phyloP scores from a whole-genome alignment of 2,329 filamentous ascomycete species.

The Aureobasidium leucospermi region DNA sequence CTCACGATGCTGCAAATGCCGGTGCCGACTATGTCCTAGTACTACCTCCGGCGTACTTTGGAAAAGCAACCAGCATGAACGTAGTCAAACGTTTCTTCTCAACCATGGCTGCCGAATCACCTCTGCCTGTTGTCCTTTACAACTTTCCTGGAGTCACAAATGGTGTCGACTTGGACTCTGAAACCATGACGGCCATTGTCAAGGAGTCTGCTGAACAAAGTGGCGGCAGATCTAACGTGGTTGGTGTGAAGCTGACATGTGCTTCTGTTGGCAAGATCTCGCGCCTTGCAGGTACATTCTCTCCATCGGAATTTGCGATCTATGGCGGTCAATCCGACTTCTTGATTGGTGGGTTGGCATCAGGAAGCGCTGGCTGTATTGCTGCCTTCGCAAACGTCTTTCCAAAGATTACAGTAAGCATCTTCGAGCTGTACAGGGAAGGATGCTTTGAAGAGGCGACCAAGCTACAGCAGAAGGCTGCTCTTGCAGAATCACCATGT shows the following conservation, averaged over 20 bases:
- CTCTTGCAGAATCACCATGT: slow-evolving; percentile 32
- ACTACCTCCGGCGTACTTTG: slow-evolving; percentile 39
- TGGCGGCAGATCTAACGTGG: slow-evolving; percentile 39
- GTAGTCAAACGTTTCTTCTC: slow-evolving; percentile 37
- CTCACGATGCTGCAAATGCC: slow-evolving; percentile 34
- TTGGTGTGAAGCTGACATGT: slow-evolving; percentile 60
- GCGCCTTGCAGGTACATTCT: slow-evolving; percentile 46
- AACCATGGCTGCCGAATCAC: slow-evolving; percentile 49
- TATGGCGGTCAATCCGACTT: slow-evolving; percentile 65
- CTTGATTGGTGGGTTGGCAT: slow-evolving; percentile 44
- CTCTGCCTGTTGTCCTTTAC: slow-evolving; percentile 61
- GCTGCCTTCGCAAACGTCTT: slow-evolving; percentile 49
- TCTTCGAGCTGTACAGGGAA: slow-evolving; percentile 54
- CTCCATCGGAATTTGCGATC: slow-evolving; percentile 51
- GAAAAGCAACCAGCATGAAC: slow-evolving; percentile 33
- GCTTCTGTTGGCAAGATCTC: slow-evolving; percentile 55
- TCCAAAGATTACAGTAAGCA: slow-evolving; percentile 46
- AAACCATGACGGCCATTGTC: slow-evolving; percentile 49
- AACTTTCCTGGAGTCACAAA: slow-evolving; percentile 64
- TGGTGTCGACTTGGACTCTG: slow-evolving; percentile 61
- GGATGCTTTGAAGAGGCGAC: slow-evolving; percentile 54
- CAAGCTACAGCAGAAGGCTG: slow-evolving; percentile 52
- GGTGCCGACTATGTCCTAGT: slow-evolving; percentile 37
- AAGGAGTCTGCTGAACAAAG: slow-evolving; percentile 23
- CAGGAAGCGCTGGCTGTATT: slow-evolving; percentile 42